A percentile compares a stretch with the other conserved stretches of the same genome.
These are phyloP conservation scores for Puccinia hordei DNA, from an alignment of 1,284 basidiomycete genomes.

Conservation along the genomic window DNA sequence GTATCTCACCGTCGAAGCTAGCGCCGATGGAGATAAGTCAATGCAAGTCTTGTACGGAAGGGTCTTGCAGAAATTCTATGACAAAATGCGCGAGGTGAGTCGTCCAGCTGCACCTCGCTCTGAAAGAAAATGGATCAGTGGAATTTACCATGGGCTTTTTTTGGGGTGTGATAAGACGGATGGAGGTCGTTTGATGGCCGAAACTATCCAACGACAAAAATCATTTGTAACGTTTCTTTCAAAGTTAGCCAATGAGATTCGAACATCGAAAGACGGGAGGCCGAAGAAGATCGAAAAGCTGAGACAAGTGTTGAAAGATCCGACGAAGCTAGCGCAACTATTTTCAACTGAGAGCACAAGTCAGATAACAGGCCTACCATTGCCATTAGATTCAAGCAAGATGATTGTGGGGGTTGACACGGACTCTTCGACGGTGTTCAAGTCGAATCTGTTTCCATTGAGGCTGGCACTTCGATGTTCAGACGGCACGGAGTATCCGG, in stretches of 20 bases:
- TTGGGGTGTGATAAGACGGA: conserved; percentile 64
- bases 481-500: conserved; percentile 69
- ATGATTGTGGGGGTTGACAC: conserved; percentile 80
- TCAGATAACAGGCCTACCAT: conserved; percentile 55
- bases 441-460: conserved; percentile 91
- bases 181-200: conserved; percentile 74
- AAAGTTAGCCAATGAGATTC: conserved; percentile 79
- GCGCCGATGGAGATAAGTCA: conserved; percentile 68
- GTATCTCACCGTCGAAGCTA: conserved; percentile 89
- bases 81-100: conserved; percentile 76
- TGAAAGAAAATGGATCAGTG: background rate
- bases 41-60: conserved; percentile 87
- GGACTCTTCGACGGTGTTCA: conserved; percentile 93
- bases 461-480: conserved; percentile 74
- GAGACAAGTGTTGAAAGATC: conserved; percentile 76
- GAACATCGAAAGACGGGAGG: conserved; percentile 84
- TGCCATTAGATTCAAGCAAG: conserved; percentile 84
- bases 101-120: too few relatives aligned
- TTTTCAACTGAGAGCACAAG: conserved; percentile 71
- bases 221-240: conserved; percentile 81
- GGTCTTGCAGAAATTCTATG: conserved; percentile 84
- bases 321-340: conserved; percentile 72
- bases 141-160: conserved; percentile 50
- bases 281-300: conserved; percentile 98
- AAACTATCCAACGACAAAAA: conserved; percentile 79